Evolutionary conservation across 2,329 filamentous ascomycete species (phyloP).

Genomic region (Aspergillus sergii): DNA sequence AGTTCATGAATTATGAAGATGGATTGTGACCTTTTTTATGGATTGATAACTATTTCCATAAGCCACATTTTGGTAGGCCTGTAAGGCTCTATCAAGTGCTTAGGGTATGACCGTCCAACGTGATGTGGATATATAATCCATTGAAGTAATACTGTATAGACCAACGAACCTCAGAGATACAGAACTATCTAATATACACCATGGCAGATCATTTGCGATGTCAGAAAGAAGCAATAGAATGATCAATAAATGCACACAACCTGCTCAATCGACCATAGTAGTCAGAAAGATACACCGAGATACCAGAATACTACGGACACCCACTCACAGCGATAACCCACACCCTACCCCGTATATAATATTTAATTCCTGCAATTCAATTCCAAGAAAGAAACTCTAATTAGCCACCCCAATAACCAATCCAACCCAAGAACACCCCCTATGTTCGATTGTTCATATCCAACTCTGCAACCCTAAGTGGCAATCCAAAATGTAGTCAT

Average conservation of each 20-base stretch:
- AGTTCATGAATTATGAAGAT: not conserved
- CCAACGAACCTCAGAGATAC: not conserved
- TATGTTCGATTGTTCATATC: not conserved
- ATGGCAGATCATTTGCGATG: not conserved
- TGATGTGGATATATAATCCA: not conserved
- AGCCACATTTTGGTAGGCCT: not conserved
- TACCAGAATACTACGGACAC: not conserved
- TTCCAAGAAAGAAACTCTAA: not conserved
- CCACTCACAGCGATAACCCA: not conserved
- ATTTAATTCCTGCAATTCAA: not conserved
- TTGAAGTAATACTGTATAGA: not conserved
- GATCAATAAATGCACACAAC: not conserved
- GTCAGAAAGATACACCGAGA: not conserved
- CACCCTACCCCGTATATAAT: not conserved
- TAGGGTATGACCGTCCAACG: not conserved
- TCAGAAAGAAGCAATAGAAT: not conserved
- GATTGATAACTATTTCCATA: not conserved
- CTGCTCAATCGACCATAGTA: not conserved
- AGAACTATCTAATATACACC: not conserved
- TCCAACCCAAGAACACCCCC: not conserved
- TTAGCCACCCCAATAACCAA: not conserved
- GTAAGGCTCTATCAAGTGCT: too few species aligned
- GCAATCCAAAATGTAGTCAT: not conserved
- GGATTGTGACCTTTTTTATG: not conserved
- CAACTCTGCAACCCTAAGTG: not conserved